Evolutionary conservation across 495 filamentous ascomycete species (phyloP), one percentile per base, ranked within the genome.

Genomic region (Daldinia caldariorum): DNA sequence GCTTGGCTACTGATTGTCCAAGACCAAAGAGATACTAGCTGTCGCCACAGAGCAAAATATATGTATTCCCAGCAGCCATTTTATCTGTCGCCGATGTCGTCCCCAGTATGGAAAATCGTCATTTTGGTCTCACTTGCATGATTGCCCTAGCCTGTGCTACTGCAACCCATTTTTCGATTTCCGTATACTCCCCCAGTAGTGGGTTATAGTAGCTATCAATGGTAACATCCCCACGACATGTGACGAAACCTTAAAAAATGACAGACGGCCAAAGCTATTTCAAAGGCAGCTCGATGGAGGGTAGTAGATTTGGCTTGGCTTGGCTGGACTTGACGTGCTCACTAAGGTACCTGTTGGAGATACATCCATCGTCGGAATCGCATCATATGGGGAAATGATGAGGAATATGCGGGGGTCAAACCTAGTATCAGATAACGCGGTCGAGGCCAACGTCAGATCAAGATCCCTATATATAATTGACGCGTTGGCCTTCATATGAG

Each of bases 331-430:
- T 66, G 61, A 58, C 51, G 61, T 66, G 70, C 57, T 69, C 20
- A 13, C 45, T 62, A 22, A 6, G 26, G 3, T 26, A 26, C n/a
- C n/a, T n/a, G 61, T 68, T 72, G 70, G 70, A 72, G 65, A 69
- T 45, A 8, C 45, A 22, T 54, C 64, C 37, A 49, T 65, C 41
- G 32, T 62, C 35, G 53, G 57, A 32, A 72, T 72, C 70, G 61
- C 70, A 72, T 54, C 70, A 72, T 72, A 58, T 39, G 61, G 50
- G 47, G 65, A 43, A 55, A n/a, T 7, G 7, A 72, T 72, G 65
- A 61, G 22, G 61, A 72, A 72, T 69, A 39, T 66, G 70, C 65
- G 70, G 70, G 70, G 57, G 41, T 54, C 37, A 41, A 39, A 49
- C 45, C 53, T 65, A 13, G 29, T 12, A 53, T 64, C 43, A 12